phyloP scores from a whole-genome alignment of 192 early-diverging fungal species.

The Diversispora eburnea region DNA sequence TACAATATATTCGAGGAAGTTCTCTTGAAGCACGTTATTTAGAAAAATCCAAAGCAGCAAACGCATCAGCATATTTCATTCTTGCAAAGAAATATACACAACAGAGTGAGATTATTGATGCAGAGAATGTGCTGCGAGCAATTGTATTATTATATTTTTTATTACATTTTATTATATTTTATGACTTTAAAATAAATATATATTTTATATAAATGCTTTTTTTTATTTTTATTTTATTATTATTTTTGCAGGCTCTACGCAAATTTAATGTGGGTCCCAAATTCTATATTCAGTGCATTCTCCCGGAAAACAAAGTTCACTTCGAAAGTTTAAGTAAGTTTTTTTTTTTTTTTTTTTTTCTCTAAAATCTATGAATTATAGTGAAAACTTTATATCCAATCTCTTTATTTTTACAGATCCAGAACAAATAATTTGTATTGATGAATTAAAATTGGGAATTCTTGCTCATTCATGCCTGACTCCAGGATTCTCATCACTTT shows the following conservation, averaged over 20 bases:
- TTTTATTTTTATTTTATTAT: neutral
- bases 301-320: slow-evolving; percentile 31
- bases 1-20: slow-evolving; percentile 29
- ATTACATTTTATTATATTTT: neutral
- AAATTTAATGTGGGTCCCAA: slow-evolving; percentile 29
- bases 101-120: slow-evolving; percentile 29
- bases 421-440: slow-evolving; percentile 28
- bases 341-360: neutral
- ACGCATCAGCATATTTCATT: slow-evolving; percentile 29
- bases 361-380: neutral
- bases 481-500: slow-evolving; percentile 26
- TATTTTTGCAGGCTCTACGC: slow-evolving; percentile 14
- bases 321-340: slow-evolving; percentile 31
- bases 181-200: too few species aligned
- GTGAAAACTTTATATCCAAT: neutral
- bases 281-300: slow-evolving; percentile 30
- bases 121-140: slow-evolving; percentile 29
- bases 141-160: slow-evolving; percentile 5
- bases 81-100: slow-evolving; percentile 30
- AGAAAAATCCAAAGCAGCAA: slow-evolving; percentile 17
- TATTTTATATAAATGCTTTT: neutral
- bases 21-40: slow-evolving; percentile 25
- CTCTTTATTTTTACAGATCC: slow-evolving; percentile 18
- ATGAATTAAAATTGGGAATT: slow-evolving; percentile 28
- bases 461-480: slow-evolving; percentile 32